These are phyloP conservation scores for Clavaria fumosa DNA, from an alignment of 768 basidiomycete genomes.

Conservation along the genomic window DNA sequence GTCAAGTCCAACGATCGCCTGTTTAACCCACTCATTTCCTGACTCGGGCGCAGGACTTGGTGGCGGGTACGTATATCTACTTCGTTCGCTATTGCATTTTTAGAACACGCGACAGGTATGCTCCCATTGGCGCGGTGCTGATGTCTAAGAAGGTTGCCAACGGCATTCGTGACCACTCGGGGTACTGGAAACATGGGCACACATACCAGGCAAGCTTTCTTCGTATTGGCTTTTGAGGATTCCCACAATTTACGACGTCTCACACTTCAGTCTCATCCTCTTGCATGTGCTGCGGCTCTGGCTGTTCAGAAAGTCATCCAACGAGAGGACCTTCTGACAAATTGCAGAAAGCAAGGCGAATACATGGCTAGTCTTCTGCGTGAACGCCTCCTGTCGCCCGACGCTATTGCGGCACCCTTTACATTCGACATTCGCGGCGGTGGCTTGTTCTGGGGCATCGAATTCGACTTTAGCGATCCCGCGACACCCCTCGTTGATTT, in stretches of 20 bases:
- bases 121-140: slow-evolving; percentile 68
- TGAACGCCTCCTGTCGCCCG: slow-evolving; percentile 37
- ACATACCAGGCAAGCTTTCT: slow-evolving; percentile 50
- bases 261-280: slow-evolving; percentile 45
- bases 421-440: slow-evolving; percentile 72
- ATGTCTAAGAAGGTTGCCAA: slow-evolving; percentile 56
- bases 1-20: no score
- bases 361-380: slow-evolving; percentile 31
- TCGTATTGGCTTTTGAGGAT: not conserved
- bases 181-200: slow-evolving; percentile 73
- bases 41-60: no score
- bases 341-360: slow-evolving; percentile 4
- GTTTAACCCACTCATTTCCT: no score
- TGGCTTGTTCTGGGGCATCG: slow-evolving; percentile 73
- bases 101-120: slow-evolving; percentile 35
- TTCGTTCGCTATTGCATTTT: not conserved
- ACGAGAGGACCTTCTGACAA: slow-evolving; percentile 7
- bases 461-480: slow-evolving; percentile 51
- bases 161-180: slow-evolving; percentile 52
- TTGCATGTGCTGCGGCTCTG: slow-evolving; percentile 64
- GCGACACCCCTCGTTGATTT: slow-evolving; percentile 32
- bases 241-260: not conserved
- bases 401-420: slow-evolving; percentile 44
- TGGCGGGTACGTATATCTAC: slow-evolving; percentile 44
- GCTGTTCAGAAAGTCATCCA: slow-evolving; percentile 33